These are phyloP conservation scores for Hypoxylon sp. DNA, from an alignment of 2,329 filamentous ascomycete species.

Conservation along the genomic window DNA sequence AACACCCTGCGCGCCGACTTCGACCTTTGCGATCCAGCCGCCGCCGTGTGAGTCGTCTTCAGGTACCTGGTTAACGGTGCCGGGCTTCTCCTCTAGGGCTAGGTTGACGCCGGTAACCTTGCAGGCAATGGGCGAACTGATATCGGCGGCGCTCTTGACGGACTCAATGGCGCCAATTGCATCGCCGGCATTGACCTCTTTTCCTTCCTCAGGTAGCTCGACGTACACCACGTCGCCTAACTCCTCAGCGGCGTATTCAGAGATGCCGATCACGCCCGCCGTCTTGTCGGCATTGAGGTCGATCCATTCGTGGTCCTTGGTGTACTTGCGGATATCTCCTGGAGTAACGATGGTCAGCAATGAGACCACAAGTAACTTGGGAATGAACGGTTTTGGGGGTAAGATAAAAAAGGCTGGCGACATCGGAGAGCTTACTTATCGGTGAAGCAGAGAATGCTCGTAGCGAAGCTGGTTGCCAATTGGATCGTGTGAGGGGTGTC, in stretches of 20 bases:
- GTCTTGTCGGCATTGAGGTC: conserved; percentile 87
- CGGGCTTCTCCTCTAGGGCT: conserved; percentile 85
- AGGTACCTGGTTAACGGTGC: conserved; percentile 88
- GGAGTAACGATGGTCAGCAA: conserved; percentile 18
- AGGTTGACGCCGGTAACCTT: conserved; percentile 82
- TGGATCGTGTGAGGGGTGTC: conserved; percentile 54
- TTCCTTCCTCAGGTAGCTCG: conserved; percentile 83
- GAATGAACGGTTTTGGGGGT: conserved; percentile 53
- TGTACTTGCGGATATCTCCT: conserved; percentile 86
- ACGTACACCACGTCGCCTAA: conserved; percentile 98
- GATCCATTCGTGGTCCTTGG: conserved; percentile 98
- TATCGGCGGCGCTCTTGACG: conserved; percentile 98
- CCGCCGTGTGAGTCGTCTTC: conserved; percentile 82
- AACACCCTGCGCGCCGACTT: conserved; percentile 75
- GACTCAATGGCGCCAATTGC: conserved; percentile 95
- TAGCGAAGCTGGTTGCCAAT: conserved; percentile 57
- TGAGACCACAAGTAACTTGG: background rate
- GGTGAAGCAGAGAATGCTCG: conserved; percentile 64
- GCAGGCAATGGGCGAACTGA: conserved; percentile 88
- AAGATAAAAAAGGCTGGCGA: conserved; percentile 54
- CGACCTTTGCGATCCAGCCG: conserved; percentile 93
- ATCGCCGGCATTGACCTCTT: conserved; percentile 81
- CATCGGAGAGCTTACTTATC: conserved; percentile 62
- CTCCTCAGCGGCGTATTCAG: conserved; percentile 89
- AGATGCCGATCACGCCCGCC: conserved; percentile 87